Evolutionary conservation across 495 filamentous ascomycete species (phyloP).

Genomic region (Penicillium subrubescens): DNA sequence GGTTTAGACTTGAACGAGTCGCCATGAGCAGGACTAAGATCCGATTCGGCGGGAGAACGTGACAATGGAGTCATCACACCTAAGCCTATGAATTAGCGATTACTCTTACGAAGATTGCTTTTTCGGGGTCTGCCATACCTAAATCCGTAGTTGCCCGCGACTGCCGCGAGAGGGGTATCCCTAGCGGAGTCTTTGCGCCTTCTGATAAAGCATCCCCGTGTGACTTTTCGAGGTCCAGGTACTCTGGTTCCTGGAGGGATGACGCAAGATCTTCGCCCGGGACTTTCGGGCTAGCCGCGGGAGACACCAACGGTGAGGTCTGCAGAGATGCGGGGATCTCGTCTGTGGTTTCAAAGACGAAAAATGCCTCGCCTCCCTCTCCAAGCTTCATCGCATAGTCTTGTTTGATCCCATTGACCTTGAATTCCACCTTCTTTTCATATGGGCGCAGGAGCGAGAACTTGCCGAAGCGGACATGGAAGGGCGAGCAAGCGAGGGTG

Average conservation of each 20-base stretch:
- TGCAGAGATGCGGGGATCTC: constrained; percentile 86
- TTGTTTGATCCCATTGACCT: constrained; percentile 88
- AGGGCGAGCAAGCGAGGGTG: constrained; percentile 87
- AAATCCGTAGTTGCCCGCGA: constrained; percentile 51
- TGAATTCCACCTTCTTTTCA: constrained; percentile 99
- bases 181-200: constrained; percentile 28
- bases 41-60: constrained; percentile 59
- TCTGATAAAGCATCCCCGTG: constrained; percentile 26
- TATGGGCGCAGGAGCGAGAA: constrained; percentile 93
- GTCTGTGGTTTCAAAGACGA: constrained; percentile 93
- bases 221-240: constrained; percentile 65
- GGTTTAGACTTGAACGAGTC: constrained; percentile 32
- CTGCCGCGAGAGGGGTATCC: constrained; percentile 43
- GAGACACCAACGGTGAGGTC: constrained; percentile 91
- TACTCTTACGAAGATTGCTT: not conserved
- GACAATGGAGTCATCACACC: constrained; percentile 65
- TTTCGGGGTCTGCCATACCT: constrained; percentile 34
- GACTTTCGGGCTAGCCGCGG: constrained; percentile 73
- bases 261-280: constrained; percentile 56
- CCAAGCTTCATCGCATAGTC: constrained; percentile 98
- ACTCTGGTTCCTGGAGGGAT: constrained; percentile 79
- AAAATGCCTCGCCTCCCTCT: constrained; percentile 97
- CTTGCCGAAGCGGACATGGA: constrained; percentile 98
- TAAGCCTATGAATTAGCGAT: constrained; percentile 28
- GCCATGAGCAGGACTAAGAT: constrained; percentile 35